Base-by-base conservation (phyloP, 2,329 filamentous ascomycete genomes). In the Neodidymelliopsis sp. region DNA sequence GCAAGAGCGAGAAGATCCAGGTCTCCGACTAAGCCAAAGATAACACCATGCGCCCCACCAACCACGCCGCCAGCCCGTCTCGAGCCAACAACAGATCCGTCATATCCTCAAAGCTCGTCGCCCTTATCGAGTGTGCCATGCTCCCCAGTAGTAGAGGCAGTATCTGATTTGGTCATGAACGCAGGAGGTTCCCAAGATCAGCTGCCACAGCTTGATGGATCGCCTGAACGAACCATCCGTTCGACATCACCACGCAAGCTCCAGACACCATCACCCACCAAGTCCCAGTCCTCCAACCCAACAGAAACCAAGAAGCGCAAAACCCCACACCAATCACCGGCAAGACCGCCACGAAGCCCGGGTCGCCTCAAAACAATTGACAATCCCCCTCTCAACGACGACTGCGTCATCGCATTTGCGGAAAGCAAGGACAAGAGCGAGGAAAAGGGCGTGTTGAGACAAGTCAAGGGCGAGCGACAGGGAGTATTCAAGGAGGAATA, bases 401-500 rank as follows among this genome's bases (percentile, higher is more conserved):
- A 71, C 36, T 74, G 69, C 39, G 65, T 71, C 1, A 62, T 74
- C 24, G 63, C 65, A 13, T 74, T 67, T 53, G 72, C 73, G 4
- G 57, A 66, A 35, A 58, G 50, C 7, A 25, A 47, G 38, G 49
- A 54, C 22, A 49, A 50, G 39, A 42, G 48, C 6, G 45, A 39
- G 2, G 57, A 63, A 9, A 55, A 57, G 2, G 55, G 56, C 18
- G 57, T 68, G 31, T 51, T 75, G 41, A 69, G 76, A 40, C 73
- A 77, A 54, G 60, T 76, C 1, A 63, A 62, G 31, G 67, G 71
- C 33, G 72, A 73, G 50, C 63, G 73, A 43, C 58, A 64, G 18
- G 76, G 75, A 6, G 50, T 65, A 16, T 79, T 78, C 49, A 58
- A 56, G 18, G 76, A 78, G 57, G 66, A 74, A 4, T 65, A 67